A percentile compares a stretch with the other conserved stretches of the same genome.
Evolutionary conservation across 805 yeast genomes (phyloP).

Genomic region (Lipomyces starkeyi): DNA sequence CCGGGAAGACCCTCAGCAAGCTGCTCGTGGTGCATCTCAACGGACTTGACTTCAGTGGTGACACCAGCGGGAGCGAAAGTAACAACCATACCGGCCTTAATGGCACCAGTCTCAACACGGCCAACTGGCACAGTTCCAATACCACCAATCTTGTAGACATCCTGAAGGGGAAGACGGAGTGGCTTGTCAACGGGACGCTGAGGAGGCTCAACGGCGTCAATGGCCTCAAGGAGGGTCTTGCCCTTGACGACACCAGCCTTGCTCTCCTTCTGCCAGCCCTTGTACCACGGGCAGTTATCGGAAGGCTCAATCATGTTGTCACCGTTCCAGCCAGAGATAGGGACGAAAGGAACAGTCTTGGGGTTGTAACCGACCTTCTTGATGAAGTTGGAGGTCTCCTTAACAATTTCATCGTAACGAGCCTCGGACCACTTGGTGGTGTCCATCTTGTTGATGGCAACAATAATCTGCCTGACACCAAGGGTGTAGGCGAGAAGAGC

Average conservation of each 20-base stretch:
- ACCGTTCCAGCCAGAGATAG: slow-evolving; percentile 92
- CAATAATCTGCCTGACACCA: slow-evolving; percentile 85
- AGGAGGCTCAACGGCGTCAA: slow-evolving; percentile 83
- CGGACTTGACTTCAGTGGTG: slow-evolving; percentile 88
- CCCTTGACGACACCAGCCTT: slow-evolving; percentile 73
- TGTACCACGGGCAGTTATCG: slow-evolving; percentile 84
- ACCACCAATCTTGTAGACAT: slow-evolving; percentile 93
- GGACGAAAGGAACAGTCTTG: slow-evolving; percentile 83
- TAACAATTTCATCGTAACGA: slow-evolving; percentile 77
- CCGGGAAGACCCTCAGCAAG: slow-evolving; percentile 83
- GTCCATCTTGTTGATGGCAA: slow-evolving; percentile 95
- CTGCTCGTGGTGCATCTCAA: slow-evolving; percentile 86
- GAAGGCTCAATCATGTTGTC: slow-evolving; percentile 90
- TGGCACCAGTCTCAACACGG: slow-evolving; percentile 90
- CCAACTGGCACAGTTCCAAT: slow-evolving; percentile 93
- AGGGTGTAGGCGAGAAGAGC: slow-evolving; percentile 88
- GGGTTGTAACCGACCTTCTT: slow-evolving; percentile 86
- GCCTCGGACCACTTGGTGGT: slow-evolving; percentile 85
- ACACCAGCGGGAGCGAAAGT: slow-evolving; percentile 90
- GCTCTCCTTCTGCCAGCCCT: slow-evolving; percentile 85
- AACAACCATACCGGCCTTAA: slow-evolving; percentile 90
- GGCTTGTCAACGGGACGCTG: slow-evolving; percentile 84
- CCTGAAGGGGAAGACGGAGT: slow-evolving; percentile 87
- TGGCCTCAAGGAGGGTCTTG: slow-evolving; percentile 83
- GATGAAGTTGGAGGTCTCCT: slow-evolving; percentile 80